These are phyloP conservation scores for Porphyridium purpureum DNA, from an alignment of 23 red algal species.

Conservation along the genomic window DNA sequence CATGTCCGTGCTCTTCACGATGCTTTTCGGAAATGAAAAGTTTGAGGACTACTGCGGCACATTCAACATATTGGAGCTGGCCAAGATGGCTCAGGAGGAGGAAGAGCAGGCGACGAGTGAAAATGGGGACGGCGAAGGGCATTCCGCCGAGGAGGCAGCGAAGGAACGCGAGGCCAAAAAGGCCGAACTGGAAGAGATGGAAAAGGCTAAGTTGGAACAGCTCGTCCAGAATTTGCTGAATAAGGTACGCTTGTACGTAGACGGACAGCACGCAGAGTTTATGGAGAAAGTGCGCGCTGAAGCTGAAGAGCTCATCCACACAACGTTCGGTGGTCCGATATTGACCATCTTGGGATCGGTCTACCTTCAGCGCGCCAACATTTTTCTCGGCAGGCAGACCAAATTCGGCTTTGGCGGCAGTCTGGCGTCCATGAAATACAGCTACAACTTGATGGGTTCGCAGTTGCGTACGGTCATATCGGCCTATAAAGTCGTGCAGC, in stretches of 20 bases:
- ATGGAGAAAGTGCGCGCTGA: not conserved
- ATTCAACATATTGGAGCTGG: no score
- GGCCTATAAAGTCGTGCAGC: no score
- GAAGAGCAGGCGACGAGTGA: no score
- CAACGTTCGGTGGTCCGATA: not conserved
- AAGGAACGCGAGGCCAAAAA: slow-evolving; percentile 54
- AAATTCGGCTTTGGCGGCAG: not conserved
- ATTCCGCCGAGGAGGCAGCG: slow-evolving; percentile 29
- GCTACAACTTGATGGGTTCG: no score
- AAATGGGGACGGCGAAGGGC: slow-evolving; percentile 45
- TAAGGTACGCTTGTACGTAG: no score
- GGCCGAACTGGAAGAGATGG: slow-evolving; percentile 15
- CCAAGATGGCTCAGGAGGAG: no score
- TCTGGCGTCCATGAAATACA: not conserved
- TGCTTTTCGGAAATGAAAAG: slow-evolving; percentile 68
- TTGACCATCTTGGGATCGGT: not conserved
- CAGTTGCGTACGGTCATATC: no score
- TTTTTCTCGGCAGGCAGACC: not conserved
- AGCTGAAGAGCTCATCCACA: not conserved
- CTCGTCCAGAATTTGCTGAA: no score
- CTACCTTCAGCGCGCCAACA: not conserved
- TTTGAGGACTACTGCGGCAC: no score
- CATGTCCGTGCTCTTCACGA: slow-evolving; percentile 38
- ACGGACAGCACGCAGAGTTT: not conserved
- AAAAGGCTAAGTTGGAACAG: slow-evolving; percentile 16